Base-by-base conservation (phyloP, 2,329 filamentous ascomycete genomes). In the Arthrobotrys pseudoclavata region DNA sequence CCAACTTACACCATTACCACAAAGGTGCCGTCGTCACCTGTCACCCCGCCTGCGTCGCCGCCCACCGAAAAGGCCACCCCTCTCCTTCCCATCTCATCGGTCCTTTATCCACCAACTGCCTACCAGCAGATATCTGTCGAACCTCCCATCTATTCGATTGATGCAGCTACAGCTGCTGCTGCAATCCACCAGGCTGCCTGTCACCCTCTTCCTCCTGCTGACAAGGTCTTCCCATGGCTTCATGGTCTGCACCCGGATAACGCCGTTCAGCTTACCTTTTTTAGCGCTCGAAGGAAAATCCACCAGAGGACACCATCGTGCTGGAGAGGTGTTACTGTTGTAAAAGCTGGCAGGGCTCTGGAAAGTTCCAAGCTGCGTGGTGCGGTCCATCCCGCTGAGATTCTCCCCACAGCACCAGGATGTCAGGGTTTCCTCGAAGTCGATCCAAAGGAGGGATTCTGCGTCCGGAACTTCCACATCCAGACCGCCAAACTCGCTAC, bases 391-490 rank as follows among this genome's bases (percentile, higher is more conserved):
- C 91, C 94, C 0, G 89, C 92, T 0, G 96, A 98, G 83, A 87
- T 98, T 52, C 84, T 98, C 71, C 87, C 89, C 42, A 81, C 85
- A 20, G 67, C 82, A n/a, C 66, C 68, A 29, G 62, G 82, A 84
- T n/a, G 84, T 85, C 12, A 84, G 84, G 87, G 90, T 22, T 97
- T 99, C 82, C 85, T 94, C 77, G 92, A 97, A 50, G 88, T 91
- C 47, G 96, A 99, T 82, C 96, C 96, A 0, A 88, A 86, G 69
- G 92, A 97, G 80, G 96, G 96, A 7, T 98, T 98, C 83, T 97
- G 93, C 3, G 94, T 98, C 50, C 90, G 96, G 53, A 98, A 98
- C 83, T 99, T 99, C 82, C 95, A 98, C 81, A 98, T 98, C 45
- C 96, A 99, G 84, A 88, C 92, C 0, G 92, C 92, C 74, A 99